These are phyloP conservation scores for Crinitomyces ghanaensis DNA, from an alignment of 805 yeast genomes.

Conservation along the genomic window DNA sequence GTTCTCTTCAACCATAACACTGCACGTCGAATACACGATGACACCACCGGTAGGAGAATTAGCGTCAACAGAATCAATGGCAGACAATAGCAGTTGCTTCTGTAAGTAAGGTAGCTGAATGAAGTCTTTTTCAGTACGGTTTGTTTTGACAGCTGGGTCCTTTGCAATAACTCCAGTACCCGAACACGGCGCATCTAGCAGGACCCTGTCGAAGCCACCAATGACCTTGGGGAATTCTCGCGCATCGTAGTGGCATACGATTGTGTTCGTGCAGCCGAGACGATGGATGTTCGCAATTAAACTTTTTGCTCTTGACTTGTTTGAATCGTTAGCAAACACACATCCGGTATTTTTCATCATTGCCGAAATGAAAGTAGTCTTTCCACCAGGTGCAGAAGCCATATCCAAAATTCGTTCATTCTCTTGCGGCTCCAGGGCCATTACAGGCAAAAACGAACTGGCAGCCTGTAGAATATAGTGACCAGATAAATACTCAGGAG, in stretches of 20 bases:
- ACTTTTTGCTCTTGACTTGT: slow-evolving; percentile 92
- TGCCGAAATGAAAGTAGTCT: slow-evolving; percentile 89
- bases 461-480: slow-evolving; percentile 98
- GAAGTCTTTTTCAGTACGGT: slow-evolving; percentile 92
- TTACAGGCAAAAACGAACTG: slow-evolving; percentile 91
- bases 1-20: slow-evolving; percentile 96
- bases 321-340: slow-evolving; percentile 94
- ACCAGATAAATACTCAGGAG: slow-evolving; percentile 97
- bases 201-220: slow-evolving; percentile 93
- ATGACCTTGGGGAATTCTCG: slow-evolving; percentile 96
- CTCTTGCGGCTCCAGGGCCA: slow-evolving; percentile 97
- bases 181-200: slow-evolving; percentile 97
- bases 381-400: slow-evolving; percentile 99
- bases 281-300: slow-evolving; percentile 95
- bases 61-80: slow-evolving; percentile 96
- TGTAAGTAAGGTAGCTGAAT: slow-evolving; percentile 94
- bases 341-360: slow-evolving; percentile 97
- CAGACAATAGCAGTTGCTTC: slow-evolving; percentile 83
- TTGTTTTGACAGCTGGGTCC: slow-evolving; percentile 87
- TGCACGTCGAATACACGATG: slow-evolving; percentile 95
- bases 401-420: slow-evolving; percentile 91
- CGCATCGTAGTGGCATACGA: slow-evolving; percentile 96
- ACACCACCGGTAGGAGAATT: slow-evolving; percentile 84
- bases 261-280: slow-evolving; percentile 90
- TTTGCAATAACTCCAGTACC: slow-evolving; percentile 99